Conservation (phyloP, 1,284 basidiomycete species). For the Pseudozyma sp. region DNA sequence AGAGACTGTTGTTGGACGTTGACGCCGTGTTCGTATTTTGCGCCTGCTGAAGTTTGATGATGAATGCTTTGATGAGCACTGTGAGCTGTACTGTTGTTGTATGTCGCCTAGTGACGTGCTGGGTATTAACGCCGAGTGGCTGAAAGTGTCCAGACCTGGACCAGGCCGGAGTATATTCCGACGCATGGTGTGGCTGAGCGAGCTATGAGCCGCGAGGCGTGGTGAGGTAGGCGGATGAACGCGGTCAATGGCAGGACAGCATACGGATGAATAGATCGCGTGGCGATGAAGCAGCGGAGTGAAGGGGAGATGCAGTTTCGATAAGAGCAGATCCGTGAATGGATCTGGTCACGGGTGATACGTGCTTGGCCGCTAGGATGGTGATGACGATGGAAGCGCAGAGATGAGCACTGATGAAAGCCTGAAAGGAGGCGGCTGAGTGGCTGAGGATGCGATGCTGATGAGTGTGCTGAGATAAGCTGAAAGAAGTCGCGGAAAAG, state of each 20-base stretch:
- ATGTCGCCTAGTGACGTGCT: neutral
- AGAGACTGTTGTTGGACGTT: slow-evolving; percentile 16
- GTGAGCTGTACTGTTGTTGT: neutral
- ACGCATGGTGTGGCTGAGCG: slow-evolving; percentile 23
- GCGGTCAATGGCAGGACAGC: slow-evolving; percentile 6
- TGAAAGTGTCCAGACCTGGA: neutral
- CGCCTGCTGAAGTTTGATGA: neutral
- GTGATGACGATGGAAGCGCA: neutral
- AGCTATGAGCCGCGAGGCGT: slow-evolving; percentile 8
- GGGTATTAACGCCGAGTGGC: slow-evolving; percentile 2
- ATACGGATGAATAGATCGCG: slow-evolving; percentile 14
- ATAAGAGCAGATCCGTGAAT: neutral
- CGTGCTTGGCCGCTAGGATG: neutral
- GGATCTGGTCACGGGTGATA: too few species aligned
- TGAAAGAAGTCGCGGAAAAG: neutral
- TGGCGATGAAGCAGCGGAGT: neutral
- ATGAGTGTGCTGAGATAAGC: neutral
- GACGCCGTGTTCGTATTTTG: neutral
- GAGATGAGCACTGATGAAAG: neutral
- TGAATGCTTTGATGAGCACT: neutral
- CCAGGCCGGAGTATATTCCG: slow-evolving; percentile 18
- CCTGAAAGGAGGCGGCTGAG: neutral
- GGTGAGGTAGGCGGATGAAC: slow-evolving; percentile 2
- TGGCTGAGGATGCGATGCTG: neutral
- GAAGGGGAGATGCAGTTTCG: neutral